Evolutionary conservation across 441 rosid species (phyloP).

Genomic region (Codiaeum variegatum): DNA sequence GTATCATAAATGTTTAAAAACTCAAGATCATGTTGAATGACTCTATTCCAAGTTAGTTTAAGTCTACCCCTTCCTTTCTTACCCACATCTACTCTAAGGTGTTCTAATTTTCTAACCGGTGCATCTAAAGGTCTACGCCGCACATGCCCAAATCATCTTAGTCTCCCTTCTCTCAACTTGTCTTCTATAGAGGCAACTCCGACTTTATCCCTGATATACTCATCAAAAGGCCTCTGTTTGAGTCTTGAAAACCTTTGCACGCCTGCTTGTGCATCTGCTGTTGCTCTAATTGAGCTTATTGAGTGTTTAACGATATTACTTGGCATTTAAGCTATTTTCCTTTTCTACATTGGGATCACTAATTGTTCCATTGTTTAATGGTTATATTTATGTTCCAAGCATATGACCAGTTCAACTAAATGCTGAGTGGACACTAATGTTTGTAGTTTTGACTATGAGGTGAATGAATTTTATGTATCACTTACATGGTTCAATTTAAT

Average conservation of each 20-base stretch:
- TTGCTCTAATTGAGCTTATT: not conserved
- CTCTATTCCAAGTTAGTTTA: too few species aligned
- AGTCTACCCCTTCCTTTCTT: too few species aligned
- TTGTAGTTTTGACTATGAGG: slow-evolving; percentile 87
- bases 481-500: slow-evolving; percentile 7
- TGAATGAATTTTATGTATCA: slow-evolving; percentile 22
- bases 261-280: not conserved
- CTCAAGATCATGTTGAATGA: too few species aligned
- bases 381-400: slow-evolving; percentile 26
- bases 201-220: too few species aligned
- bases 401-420: slow-evolving; percentile 22
- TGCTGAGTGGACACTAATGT: slow-evolving; percentile 20
- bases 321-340: not conserved
- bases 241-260: not conserved
- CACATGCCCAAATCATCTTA: too few species aligned
- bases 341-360: slow-evolving; percentile 16
- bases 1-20: too few species aligned
- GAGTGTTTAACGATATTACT: not conserved
- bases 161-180: too few species aligned
- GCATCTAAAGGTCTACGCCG: too few species aligned
- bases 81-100: too few species aligned
- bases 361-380: slow-evolving; percentile 22
- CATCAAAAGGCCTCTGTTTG: not conserved
- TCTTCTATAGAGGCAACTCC: too few species aligned
- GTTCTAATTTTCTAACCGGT: too few species aligned